Percentiles rank a stretch among this genome's conserved stretches.
These are phyloP conservation scores for Kurtzmaniella fragi DNA, from an alignment of 805 yeast species.

Conservation along the genomic window DNA sequence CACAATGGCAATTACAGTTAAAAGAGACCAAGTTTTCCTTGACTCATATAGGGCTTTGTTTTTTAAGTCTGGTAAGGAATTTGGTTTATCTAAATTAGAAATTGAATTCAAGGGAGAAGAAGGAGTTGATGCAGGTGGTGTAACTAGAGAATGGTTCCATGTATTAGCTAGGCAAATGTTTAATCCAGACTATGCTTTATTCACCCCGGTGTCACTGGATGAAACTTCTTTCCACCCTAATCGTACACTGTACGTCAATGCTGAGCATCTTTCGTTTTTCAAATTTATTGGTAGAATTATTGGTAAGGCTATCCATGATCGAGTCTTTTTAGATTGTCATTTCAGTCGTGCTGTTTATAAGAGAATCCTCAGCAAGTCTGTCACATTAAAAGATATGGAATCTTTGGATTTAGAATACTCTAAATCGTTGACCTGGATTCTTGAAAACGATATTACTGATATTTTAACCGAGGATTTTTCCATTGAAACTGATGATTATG, in stretches of 20 bases:
- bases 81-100: slow-evolving; percentile 67
- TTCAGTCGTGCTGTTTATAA: slow-evolving; percentile 95
- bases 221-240: slow-evolving; percentile 95
- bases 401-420: slow-evolving; percentile 87
- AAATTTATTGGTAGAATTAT: slow-evolving; percentile 90
- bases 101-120: slow-evolving; percentile 88
- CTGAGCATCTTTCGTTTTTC: slow-evolving; percentile 89
- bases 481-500: slow-evolving; percentile 89
- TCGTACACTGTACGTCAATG: slow-evolving; percentile 85
- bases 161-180: slow-evolving; percentile 92
- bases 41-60: slow-evolving; percentile 84
- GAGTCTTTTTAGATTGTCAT: slow-evolving; percentile 84
- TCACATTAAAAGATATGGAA: slow-evolving; percentile 89
- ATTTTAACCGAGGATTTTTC: slow-evolving; percentile 92
- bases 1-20: slow-evolving; percentile 62
- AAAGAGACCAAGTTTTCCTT: slow-evolving; percentile 86
- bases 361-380: slow-evolving; percentile 70
- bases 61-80: slow-evolving; percentile 70
- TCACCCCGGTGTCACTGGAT: slow-evolving; percentile 87
- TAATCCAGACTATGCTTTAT: slow-evolving; percentile 90
- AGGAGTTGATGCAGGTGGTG: slow-evolving; percentile 98
- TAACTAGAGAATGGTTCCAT: slow-evolving; percentile 96
- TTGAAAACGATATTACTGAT: slow-evolving; percentile 94
- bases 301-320: slow-evolving; percentile 90
- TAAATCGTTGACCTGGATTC: slow-evolving; percentile 91